A percentile compares a stretch with the other conserved stretches of the same genome.
Evolutionary conservation across 2,329 filamentous ascomycete genomes (phyloP).

Genomic region (Pestalotiopsis sp.): DNA sequence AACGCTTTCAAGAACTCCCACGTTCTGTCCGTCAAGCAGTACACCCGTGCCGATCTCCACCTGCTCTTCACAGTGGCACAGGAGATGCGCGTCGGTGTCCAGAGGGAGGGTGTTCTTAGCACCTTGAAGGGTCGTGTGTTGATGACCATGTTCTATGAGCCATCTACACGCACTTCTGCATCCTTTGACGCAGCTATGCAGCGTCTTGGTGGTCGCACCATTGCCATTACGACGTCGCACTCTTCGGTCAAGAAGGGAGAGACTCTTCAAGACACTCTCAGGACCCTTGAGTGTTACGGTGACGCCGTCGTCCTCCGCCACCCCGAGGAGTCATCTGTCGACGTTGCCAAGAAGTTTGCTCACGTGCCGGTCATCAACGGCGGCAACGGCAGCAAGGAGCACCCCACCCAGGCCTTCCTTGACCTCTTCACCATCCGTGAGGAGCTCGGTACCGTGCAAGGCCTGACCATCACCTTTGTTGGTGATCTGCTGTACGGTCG

Average conservation of each 20-base stretch:
- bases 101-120: conserved; percentile 87
- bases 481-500: conserved; percentile 93
- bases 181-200: conserved; percentile 99
- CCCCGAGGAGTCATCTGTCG: conserved; percentile 78
- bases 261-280: conserved; percentile 87
- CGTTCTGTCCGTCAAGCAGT: conserved; percentile 89
- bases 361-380: conserved; percentile 95
- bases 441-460: conserved; percentile 93
- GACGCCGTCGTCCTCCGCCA: conserved; percentile 97
- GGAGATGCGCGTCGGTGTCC: conserved; percentile 95
- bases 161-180: conserved; percentile 90
- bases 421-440: conserved; percentile 98
- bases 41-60: conserved; percentile 85
- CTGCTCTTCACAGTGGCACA: conserved; percentile 94
- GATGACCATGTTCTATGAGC: conserved; percentile 96
- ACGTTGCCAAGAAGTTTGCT: conserved; percentile 83
- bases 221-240: conserved; percentile 78
- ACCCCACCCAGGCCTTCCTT: conserved; percentile 95
- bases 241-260: conserved; percentile 96
- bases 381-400: conserved; percentile 93
- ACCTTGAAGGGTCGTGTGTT: conserved; percentile 85
- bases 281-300: conserved; percentile 90
- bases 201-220: conserved; percentile 85
- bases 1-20: conserved; percentile 90
- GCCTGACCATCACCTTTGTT: conserved; percentile 92